Evolutionary conservation across 2,329 filamentous ascomycete genomes (phyloP).

Genomic region (Huntiella decipiens): DNA sequence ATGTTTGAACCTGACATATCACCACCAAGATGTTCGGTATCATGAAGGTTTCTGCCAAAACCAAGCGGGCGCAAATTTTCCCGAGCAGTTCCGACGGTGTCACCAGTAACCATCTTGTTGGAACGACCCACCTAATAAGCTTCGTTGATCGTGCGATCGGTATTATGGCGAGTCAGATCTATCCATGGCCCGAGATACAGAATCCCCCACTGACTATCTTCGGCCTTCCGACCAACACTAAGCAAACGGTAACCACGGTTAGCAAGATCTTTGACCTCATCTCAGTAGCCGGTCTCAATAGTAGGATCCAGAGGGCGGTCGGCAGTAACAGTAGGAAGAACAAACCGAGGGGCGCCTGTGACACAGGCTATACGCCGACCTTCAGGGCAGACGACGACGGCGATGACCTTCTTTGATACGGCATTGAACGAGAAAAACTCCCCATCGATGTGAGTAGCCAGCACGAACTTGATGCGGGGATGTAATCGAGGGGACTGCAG

Average conservation of each 20-base stretch:
- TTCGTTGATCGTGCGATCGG: constrained; percentile 75
- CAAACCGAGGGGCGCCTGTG: constrained; percentile 77
- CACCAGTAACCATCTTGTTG: too few species aligned
- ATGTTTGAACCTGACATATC: too few species aligned
- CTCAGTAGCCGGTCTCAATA: constrained; percentile 71
- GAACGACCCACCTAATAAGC: too few species aligned
- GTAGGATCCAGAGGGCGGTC: constrained; percentile 62
- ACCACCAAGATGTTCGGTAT: too few species aligned
- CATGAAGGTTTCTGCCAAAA: too few species aligned
- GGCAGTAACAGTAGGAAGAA: constrained; percentile 72
- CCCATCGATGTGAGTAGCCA: constrained; percentile 68
- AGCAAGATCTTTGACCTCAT: constrained; percentile 80
- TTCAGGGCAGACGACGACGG: constrained; percentile 63
- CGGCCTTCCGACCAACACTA: constrained; percentile 79
- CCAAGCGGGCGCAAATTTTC: too few species aligned
- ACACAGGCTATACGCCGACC: constrained; percentile 75
- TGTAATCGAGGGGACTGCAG: constrained; percentile 69
- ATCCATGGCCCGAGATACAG: constrained; percentile 90
- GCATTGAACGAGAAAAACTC: constrained; percentile 81
- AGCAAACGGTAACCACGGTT: constrained; percentile 87
- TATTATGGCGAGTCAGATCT: constrained; percentile 79
- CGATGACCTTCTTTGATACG: constrained; percentile 81
- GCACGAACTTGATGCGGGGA: constrained; percentile 59
- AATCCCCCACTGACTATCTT: constrained; percentile 68
- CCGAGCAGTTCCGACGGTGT: too few species aligned